Evolutionary conservation across 1,284 basidiomycete species (phyloP), one percentile per base, ranked within the genome.

Genomic region (Marasmius sp.): DNA sequence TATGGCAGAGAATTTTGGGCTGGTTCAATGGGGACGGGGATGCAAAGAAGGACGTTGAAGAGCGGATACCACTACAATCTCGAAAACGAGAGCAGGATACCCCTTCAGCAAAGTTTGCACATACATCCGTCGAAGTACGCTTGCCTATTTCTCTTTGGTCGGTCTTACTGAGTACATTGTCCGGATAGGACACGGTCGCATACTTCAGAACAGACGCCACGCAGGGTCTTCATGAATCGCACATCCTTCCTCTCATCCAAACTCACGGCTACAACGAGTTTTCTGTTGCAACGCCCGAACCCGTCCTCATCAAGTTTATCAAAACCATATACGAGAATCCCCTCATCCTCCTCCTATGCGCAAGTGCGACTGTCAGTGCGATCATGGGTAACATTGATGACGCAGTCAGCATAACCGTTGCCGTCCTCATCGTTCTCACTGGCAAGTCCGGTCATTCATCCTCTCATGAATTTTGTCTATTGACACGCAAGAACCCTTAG

Each of bases 301-400:
- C 92, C 1, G 74, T 91, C 3, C 79, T 89, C 61, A 76, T 94
- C 72, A 98, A 97, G 77, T 98, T 98, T 71, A 85, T 90, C 7
- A 92, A 93, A 72, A 96, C 93, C 51, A 94, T 98, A 56, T 96
- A 95, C 72, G 96, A 98, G 75, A 93, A 88, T 71, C 96, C 96
- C 0, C 79, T 98, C 6, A 98, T 97, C 69, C 79, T 98, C 14
- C 81, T 98, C 1, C 79, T 98, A 20, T 89, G 97, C 62, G 95
- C 87, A 16, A 96, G 93, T 70, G 95, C 95, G 0, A 81, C 85
- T 8, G 87, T 98, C 43, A 96, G 93, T 69, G 90, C 92, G 3
- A 70, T 96, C 53, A 93, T 98, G 85, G 95, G 96, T 22, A 97
- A 98, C 70, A 81, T 92, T 48, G 95, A 98, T 72, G 97, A 98